A percentile compares a stretch with the other conserved stretches of the same genome.
Evolutionary conservation across 371 early-diverging fungal genomes (phyloP).

Genomic region (Circinella minor): DNA sequence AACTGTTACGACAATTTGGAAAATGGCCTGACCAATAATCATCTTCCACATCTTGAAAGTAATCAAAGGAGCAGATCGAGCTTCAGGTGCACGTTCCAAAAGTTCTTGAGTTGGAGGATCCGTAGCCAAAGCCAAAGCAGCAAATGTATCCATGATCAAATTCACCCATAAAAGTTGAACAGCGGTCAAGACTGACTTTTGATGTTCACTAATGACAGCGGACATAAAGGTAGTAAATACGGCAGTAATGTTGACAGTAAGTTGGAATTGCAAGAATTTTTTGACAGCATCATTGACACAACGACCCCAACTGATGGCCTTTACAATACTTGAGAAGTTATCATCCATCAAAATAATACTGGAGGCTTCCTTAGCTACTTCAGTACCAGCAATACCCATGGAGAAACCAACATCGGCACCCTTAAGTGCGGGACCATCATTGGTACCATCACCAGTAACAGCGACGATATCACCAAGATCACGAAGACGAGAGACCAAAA

Average conservation of each 20-base stretch:
- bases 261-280: conserved; percentile 80
- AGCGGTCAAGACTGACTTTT: conserved; percentile 63
- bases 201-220: conserved; percentile 41
- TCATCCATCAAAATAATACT: conserved; percentile 80
- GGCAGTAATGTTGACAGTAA: conserved; percentile 75
- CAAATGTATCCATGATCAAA: conserved; percentile 79
- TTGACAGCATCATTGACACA: conserved; percentile 78
- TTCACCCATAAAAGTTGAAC: conserved; percentile 81
- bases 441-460: conserved; percentile 82
- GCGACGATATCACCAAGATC: conserved; percentile 72
- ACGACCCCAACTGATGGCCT: conserved; percentile 78
- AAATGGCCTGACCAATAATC: conserved; percentile 68
- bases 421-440: conserved; percentile 80
- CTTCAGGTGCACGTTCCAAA: conserved; percentile 64
- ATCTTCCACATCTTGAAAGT: conserved; percentile 73
- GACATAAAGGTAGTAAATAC: conserved; percentile 67
- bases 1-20: conserved; percentile 61
- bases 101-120: conserved; percentile 69
- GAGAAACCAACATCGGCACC: conserved; percentile 79
- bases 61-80: conserved; percentile 64
- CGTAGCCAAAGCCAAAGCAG: conserved; percentile 74
- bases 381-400: conserved; percentile 84
- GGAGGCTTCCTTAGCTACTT: conserved; percentile 80
- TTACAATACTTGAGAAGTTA: conserved; percentile 75
- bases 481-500: conserved; percentile 67